These are phyloP conservation scores for Alternaria sp. DNA, from an alignment of 2,329 filamentous ascomycete genomes.

Conservation along the genomic window DNA sequence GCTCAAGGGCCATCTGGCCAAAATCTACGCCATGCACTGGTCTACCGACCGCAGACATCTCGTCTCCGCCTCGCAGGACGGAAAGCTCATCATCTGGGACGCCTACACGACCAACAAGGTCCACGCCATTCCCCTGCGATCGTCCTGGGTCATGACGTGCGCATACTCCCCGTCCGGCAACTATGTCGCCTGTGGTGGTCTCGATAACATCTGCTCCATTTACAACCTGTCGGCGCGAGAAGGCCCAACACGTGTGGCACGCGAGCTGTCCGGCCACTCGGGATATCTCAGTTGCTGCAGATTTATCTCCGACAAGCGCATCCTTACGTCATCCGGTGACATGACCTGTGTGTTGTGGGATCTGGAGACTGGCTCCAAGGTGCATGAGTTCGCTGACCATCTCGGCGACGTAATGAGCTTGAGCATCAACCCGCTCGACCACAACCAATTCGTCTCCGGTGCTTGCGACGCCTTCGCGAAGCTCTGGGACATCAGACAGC, in stretches of 20 bases:
- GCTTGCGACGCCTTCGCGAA: constrained; percentile 99
- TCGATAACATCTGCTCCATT: constrained; percentile 99
- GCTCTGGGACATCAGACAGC: constrained; percentile 97
- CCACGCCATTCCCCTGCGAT: constrained; percentile 94
- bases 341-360: constrained; percentile 99
- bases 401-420: constrained; percentile 99
- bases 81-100: constrained; percentile 99
- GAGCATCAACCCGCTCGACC: constrained; percentile 98
- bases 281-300: constrained; percentile 98
- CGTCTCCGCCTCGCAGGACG: constrained; percentile 97
- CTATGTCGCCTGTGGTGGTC: constrained; percentile 96
- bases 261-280: constrained; percentile 94
- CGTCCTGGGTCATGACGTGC: constrained; percentile 99
- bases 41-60: constrained; percentile 96
- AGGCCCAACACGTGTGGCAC: constrained; percentile 93
- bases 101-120: constrained; percentile 99
- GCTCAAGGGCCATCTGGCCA: constrained; percentile 95
- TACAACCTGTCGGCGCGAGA: constrained; percentile 98
- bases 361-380: constrained; percentile 95
- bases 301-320: constrained; percentile 98
- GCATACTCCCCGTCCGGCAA: constrained; percentile 98
- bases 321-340: constrained; percentile 96
- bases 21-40: constrained; percentile 99
- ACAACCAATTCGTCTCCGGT: constrained; percentile 99
- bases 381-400: constrained; percentile 97